These are phyloP conservation scores for Dothiorella sarmentorum DNA, from an alignment of 2,329 filamentous ascomycete species.

Conservation along the genomic window DNA sequence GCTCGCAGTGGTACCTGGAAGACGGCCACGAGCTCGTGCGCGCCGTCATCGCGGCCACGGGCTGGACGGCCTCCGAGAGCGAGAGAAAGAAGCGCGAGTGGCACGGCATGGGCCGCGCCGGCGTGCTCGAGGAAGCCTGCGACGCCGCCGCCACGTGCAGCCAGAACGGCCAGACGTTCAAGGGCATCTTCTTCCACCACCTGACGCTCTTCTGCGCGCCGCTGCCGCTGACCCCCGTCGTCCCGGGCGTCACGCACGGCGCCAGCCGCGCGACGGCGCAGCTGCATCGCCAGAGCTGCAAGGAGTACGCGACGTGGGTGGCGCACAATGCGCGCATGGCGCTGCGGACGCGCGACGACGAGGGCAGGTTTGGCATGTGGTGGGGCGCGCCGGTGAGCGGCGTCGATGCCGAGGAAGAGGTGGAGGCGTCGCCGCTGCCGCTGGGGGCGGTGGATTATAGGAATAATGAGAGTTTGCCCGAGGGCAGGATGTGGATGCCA, in stretches of 20 bases:
- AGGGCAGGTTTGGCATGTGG: conserved; percentile 81
- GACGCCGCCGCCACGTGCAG: conserved; percentile 72
- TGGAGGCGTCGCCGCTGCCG: conserved; percentile 31
- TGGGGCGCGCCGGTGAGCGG: conserved; percentile 56
- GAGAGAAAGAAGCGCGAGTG: conserved; percentile 46
- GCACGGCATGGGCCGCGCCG: conserved; percentile 72
- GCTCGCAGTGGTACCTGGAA: conserved; percentile 64
- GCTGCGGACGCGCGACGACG: conserved; percentile 60
- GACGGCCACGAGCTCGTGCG: conserved; percentile 77
- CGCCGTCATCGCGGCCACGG: conserved; percentile 73
- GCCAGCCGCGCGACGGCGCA: conserved; percentile 28
- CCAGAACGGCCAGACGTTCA: conserved; percentile 86
- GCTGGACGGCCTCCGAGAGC: conserved; percentile 55
- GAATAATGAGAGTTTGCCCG: conserved; percentile 30
- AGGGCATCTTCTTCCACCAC: conserved; percentile 93
- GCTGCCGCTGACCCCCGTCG: conserved; percentile 48
- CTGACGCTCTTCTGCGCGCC: conserved; percentile 72
- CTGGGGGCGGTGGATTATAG: conserved; percentile 48
- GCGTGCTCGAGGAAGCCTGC: conserved; percentile 80
- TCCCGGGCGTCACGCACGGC: conserved; percentile 44
- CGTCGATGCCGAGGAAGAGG: conserved; percentile 32
- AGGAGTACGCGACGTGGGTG: conserved; percentile 70
- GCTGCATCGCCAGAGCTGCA: conserved; percentile 60
- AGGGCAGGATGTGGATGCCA: conserved; percentile 1
- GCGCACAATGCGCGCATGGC: conserved; percentile 73